Conservation (phyloP, 495 filamentous ascomycete genomes). For the Annulohypoxylon maeteangense region DNA sequence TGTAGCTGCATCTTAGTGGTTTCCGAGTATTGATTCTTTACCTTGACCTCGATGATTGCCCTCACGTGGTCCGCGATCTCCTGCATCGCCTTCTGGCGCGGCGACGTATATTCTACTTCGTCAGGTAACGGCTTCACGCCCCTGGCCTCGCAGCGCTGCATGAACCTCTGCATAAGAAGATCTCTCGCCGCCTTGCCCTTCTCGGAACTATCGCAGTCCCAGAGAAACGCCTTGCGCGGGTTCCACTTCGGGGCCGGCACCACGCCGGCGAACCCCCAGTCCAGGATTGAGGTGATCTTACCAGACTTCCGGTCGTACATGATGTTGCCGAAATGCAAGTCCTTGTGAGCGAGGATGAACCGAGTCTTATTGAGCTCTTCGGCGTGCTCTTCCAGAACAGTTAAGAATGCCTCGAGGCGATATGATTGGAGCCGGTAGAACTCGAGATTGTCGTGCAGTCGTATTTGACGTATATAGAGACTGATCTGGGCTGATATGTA, state of each 20-base stretch:
- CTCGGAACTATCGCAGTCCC: conserved; percentile 33
- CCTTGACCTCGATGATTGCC: conserved; percentile 37
- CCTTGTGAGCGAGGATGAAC: conserved; percentile 50
- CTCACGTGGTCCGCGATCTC: conserved; percentile 24
- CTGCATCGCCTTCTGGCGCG: conserved; percentile 2
- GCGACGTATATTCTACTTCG: neutral
- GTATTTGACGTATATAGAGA: conserved; percentile 41
- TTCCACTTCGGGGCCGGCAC: conserved; percentile 50
- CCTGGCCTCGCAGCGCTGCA: conserved; percentile 23
- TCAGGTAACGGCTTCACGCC: neutral
- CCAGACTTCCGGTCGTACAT: conserved; percentile 43
- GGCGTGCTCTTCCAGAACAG: neutral
- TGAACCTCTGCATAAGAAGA: neutral
- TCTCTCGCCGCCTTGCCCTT: neutral
- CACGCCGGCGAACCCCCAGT: conserved; percentile 54
- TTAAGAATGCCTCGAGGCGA: conserved; percentile 36
- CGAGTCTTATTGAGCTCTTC: conserved; percentile 41
- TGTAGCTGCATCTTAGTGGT: neutral
- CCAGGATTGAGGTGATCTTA: conserved; percentile 50
- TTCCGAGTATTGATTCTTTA: neutral
- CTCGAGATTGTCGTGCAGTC: conserved; percentile 40
- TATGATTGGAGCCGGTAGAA: conserved; percentile 40
- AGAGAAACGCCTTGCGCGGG: conserved; percentile 46
- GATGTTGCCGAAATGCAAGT: conserved; percentile 55
- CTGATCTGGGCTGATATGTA: conserved; percentile 36